Percentiles rank a stretch among this genome's conserved stretches.
Evolutionary conservation across 805 yeast species (phyloP).

Genomic region (Alloascoidea hylecoeti): DNA sequence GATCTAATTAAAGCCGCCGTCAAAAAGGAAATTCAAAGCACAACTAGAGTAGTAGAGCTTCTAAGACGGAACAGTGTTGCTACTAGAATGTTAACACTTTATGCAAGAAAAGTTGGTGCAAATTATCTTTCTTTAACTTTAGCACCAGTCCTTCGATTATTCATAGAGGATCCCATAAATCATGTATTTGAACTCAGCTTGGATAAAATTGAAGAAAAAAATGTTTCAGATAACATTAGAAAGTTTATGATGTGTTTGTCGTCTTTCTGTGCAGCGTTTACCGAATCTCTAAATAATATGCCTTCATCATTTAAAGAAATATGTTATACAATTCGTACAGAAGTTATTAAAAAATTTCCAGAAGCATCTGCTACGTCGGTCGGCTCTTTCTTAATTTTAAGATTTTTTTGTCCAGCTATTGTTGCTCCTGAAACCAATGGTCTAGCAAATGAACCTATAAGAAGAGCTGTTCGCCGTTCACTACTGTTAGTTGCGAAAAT

Average conservation of each 20-base stretch:
- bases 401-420: constrained; percentile 70
- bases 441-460: constrained; percentile 9
- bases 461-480: constrained; percentile 10
- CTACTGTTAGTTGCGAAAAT: constrained; percentile 13
- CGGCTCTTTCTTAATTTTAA: constrained; percentile 65
- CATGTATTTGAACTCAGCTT: constrained; percentile 36
- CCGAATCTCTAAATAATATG: constrained; percentile 16
- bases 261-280: background rate
- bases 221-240: background rate
- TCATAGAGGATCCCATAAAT: constrained; percentile 31
- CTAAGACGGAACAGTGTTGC: constrained; percentile 74
- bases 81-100: constrained; percentile 59
- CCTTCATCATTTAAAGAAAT: constrained; percentile 53
- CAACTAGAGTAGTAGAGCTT: constrained; percentile 55
- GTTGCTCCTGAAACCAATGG: constrained; percentile 56
- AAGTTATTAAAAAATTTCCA: constrained; percentile 43
- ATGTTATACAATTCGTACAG: constrained; percentile 42
- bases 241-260: background rate
- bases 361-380: constrained; percentile 40
- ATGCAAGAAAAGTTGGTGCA: constrained; percentile 51
- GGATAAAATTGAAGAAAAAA: constrained; percentile 27
- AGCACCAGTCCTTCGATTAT: constrained; percentile 39
- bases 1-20: constrained; percentile 38
- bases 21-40: constrained; percentile 44
- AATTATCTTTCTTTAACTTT: constrained; percentile 40